Evolutionary conservation across 495 filamentous ascomycete species (phyloP).

Genomic region (Neurospora sp.): DNA sequence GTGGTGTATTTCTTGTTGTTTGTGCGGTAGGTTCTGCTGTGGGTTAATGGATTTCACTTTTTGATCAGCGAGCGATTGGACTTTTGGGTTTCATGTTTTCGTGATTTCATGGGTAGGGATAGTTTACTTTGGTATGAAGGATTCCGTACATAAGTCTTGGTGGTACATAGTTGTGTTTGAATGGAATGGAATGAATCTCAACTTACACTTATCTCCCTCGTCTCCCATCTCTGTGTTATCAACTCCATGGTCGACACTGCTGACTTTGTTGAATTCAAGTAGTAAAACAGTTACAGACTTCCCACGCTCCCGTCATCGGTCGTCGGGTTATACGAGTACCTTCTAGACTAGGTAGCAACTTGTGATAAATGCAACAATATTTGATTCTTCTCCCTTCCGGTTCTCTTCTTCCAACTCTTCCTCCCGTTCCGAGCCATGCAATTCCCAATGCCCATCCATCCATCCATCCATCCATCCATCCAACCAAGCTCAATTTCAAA

Average conservation of each 20-base stretch:
- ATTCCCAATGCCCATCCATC: neutral
- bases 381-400: neutral
- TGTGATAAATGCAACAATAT: neutral
- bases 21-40: neutral
- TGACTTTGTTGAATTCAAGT: too few species aligned
- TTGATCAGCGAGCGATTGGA: neutral
- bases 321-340: neutral
- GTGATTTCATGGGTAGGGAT: neutral
- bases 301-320: neutral
- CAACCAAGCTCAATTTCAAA: neutral
- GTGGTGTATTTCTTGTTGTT: neutral
- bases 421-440: neutral
- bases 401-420: neutral
- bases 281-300: neutral
- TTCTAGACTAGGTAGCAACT: neutral
- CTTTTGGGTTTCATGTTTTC: neutral
- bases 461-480: neutral
- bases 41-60: neutral
- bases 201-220: neutral
- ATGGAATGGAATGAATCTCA: neutral
- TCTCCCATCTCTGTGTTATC: neutral
- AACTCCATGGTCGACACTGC: too few species aligned
- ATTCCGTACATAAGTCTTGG: neutral
- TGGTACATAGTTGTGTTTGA: neutral
- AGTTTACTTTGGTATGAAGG: neutral